Percentiles rank a stretch among this genome's conserved stretches.
These are phyloP conservation scores for Colletotrichum sp. DNA, from an alignment of 2,329 filamentous ascomycete genomes.

Conservation along the genomic window DNA sequence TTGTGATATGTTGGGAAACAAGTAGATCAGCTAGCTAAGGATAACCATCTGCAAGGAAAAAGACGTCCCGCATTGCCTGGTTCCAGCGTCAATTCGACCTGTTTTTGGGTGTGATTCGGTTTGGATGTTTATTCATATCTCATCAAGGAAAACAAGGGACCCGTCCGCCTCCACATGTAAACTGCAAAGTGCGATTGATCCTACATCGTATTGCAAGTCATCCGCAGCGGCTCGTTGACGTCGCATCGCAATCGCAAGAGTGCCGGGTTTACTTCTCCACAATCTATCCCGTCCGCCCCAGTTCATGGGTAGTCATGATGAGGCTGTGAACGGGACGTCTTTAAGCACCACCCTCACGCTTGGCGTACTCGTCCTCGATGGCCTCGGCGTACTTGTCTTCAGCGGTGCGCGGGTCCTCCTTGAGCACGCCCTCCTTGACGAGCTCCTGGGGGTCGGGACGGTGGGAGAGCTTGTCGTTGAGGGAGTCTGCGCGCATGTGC, in stretches of 20 bases:
- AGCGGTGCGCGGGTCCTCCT: slow-evolving; percentile 66
- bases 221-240: not conserved
- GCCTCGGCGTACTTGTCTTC: slow-evolving; percentile 64
- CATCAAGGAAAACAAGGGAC: not conserved
- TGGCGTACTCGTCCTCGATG: slow-evolving; percentile 69
- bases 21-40: not conserved
- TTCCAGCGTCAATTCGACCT: not conserved
- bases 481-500: slow-evolving; percentile 83
- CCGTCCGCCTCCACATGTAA: not conserved
- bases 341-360: slow-evolving; percentile 66
- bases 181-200: not conserved
- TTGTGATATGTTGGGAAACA: not conserved
- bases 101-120: not conserved
- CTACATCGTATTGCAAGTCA: not conserved
- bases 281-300: not conserved
- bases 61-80: not conserved
- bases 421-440: slow-evolving; percentile 80
- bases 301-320: not conserved
- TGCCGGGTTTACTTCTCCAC: not conserved
- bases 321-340: not conserved
- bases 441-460: slow-evolving; percentile 79
- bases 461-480: slow-evolving; percentile 85
- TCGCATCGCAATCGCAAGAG: not conserved
- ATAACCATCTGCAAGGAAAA: not conserved
- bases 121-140: not conserved